These are phyloP conservation scores for Pezicula rhizophila DNA, from an alignment of 2,329 filamentous ascomycete genomes.

Conservation along the genomic window DNA sequence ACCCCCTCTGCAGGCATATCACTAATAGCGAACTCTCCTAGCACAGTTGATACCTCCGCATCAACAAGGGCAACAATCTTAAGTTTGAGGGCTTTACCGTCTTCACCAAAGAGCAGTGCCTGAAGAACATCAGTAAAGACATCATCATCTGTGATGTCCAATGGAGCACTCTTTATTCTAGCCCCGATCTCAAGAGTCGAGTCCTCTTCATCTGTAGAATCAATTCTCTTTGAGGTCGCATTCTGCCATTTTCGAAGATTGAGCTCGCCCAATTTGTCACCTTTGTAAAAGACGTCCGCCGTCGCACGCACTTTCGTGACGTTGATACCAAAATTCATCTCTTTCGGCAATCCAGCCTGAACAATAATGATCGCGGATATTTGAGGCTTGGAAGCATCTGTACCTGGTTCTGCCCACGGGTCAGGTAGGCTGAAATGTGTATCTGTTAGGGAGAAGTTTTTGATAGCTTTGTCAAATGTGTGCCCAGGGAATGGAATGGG, in stretches of 20 bases:
- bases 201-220: conserved; percentile 49
- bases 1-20: conserved; percentile 79
- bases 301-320: conserved; percentile 71
- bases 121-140: conserved; percentile 79
- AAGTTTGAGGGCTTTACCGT: conserved; percentile 55
- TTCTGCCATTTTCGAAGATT: conserved; percentile 77
- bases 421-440: conserved; percentile 83
- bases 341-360: conserved; percentile 69
- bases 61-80: conserved; percentile 76
- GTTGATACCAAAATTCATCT: conserved; percentile 80
- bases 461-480: conserved; percentile 75
- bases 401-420: conserved; percentile 68
- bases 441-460: conserved; percentile 79
- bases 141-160: conserved; percentile 74
- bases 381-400: conserved; percentile 66
- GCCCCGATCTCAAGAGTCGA: conserved; percentile 69
- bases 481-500: conserved; percentile 80
- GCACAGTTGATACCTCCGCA: conserved; percentile 71
- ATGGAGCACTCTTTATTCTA: conserved; percentile 68
- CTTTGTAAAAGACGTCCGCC: conserved; percentile 75
- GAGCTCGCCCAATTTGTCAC: conserved; percentile 72
- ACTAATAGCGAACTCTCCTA: conserved; percentile 76
- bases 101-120: conserved; percentile 66
- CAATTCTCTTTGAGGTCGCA: conserved; percentile 70
- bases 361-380: conserved; percentile 82